Evolutionary conservation across 176 grass and related monocot species (phyloP), one percentile per base, ranked within the genome.

Genomic region (Elymus sibiricus): DNA sequence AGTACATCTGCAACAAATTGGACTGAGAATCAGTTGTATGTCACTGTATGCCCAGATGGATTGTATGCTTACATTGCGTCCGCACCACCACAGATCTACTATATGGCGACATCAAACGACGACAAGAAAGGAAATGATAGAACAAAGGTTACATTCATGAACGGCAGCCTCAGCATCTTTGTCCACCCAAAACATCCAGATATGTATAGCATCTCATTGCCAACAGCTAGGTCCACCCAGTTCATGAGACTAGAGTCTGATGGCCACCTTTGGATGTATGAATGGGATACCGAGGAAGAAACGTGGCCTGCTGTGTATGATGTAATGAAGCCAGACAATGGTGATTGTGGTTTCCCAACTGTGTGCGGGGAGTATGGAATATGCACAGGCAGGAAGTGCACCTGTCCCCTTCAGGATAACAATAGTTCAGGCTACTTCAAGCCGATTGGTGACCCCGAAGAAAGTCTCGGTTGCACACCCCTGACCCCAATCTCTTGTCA

Each of bases 331-430:
- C 40, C 40, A 42, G 9, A 40, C 7, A 2, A 9, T 10, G 42
- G 42, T 82, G 63, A 56, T n/a, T 90, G 89, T 42, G 73, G 47
- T 49, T 87, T 83, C 55, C 89, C 89, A 42, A 83, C 63, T 12
- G 42, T 44, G 42, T 44, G 42, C 42, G 42, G 42, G 11, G 42
- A 44, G 11, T 44, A 44, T 3, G 42, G 42, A 44, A 44, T 44
- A 44, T 44, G 42, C 9, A 11, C 11, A 44, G 42, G 42, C 42
- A 44, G 42, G 42, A 44, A 44, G 42, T 2, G 89, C 34, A 83
- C 38, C 38, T 90, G 89, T 56, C 89, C 89, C 19, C 25, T 64
- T 25, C 16, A 27, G 25, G 27, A 4, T 6, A 56, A 71, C 3
- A 14, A 46, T 46, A 46, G 12, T 5, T 46, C 5, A 16, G 12